A percentile compares a stretch with the other conserved stretches of the same genome.
Evolutionary conservation across 1,284 basidiomycete species (phyloP).

Genomic region (Irpex lacteus): DNA sequence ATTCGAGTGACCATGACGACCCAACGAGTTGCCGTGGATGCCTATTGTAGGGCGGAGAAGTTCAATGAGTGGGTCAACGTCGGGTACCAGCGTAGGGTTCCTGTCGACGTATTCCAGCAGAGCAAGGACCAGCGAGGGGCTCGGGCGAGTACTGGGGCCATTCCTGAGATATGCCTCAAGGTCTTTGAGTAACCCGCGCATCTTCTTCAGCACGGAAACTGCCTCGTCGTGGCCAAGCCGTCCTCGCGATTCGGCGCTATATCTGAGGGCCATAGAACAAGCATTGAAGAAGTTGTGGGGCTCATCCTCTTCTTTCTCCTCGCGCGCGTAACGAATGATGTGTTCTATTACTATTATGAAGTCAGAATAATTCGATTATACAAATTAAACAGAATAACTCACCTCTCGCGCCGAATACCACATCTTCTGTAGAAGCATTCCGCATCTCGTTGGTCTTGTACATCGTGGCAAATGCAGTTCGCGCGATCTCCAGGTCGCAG

Average conservation of each 20-base stretch:
- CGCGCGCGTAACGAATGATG: not conserved
- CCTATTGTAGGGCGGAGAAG: not conserved
- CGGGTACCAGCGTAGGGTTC: not conserved
- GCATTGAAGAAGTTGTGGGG: conserved; percentile 7
- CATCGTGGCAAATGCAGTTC: conserved; percentile 17
- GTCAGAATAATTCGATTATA: not conserved
- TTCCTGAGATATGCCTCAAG: conserved; percentile 4
- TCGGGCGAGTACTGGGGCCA: not conserved
- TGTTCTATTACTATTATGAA: conserved; percentile 1
- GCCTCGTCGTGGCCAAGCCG: not conserved
- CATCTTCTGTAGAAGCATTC: not conserved
- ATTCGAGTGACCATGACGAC: not conserved
- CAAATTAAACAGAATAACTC: not conserved
- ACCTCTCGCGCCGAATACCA: conserved; percentile 2
- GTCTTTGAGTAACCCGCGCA: conserved; percentile 1
- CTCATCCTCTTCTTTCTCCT: not conserved
- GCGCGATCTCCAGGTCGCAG: not conserved
- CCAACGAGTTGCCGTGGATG: not conserved
- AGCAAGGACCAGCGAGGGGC: not conserved
- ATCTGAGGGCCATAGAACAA: conserved; percentile 3
- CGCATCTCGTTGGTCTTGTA: conserved; percentile 1
- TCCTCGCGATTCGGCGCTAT: not conserved
- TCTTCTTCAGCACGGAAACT: not conserved
- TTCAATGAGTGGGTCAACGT: not conserved
- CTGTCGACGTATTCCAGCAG: not conserved